Conservation (phyloP, 371 early-diverging fungal genomes). For the Rhizopus arrhizus region DNA sequence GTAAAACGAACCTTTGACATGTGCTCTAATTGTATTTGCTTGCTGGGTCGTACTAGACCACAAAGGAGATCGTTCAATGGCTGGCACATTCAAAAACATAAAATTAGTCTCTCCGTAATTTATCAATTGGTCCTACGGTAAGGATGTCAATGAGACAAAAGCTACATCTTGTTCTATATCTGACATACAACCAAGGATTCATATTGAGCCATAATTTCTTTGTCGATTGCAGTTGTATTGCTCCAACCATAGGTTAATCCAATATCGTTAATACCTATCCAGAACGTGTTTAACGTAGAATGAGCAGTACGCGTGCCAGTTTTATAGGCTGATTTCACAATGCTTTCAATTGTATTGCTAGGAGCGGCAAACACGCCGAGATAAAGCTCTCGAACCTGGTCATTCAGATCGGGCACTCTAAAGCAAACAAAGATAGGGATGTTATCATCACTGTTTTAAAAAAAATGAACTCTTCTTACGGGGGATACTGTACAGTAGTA, state of each 20-base stretch:
- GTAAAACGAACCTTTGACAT: constrained; percentile 27
- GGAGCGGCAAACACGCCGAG: constrained; percentile 24
- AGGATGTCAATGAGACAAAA: too few species aligned
- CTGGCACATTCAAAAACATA: constrained; percentile 41
- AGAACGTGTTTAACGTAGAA: constrained; percentile 33
- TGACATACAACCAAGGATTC: constrained; percentile 25
- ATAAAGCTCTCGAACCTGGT: constrained; percentile 35
- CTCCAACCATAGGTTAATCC: constrained; percentile 34
- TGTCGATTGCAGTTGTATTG: constrained; percentile 18
- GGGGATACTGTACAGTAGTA: background rate
- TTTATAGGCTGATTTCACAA: constrained; percentile 10
- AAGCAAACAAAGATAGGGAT: background rate
- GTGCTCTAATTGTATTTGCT: constrained; percentile 12
- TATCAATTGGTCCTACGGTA: constrained; percentile 22
- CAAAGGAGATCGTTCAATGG: constrained; percentile 39
- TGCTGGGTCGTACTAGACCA: constrained; percentile 20
- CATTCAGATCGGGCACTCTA: constrained; percentile 38
- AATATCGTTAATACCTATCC: constrained; percentile 51
- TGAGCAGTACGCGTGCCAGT: constrained; percentile 12
- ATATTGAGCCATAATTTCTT: constrained; percentile 29
- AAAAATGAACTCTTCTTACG: background rate
- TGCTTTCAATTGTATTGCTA: constrained; percentile 4
- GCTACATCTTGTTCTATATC: too few species aligned
- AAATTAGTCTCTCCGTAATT: constrained; percentile 30
- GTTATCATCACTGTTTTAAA: too few species aligned